Base-by-base conservation (phyloP, 306 rosid genomes). In the Fragaria ananassa region DNA sequence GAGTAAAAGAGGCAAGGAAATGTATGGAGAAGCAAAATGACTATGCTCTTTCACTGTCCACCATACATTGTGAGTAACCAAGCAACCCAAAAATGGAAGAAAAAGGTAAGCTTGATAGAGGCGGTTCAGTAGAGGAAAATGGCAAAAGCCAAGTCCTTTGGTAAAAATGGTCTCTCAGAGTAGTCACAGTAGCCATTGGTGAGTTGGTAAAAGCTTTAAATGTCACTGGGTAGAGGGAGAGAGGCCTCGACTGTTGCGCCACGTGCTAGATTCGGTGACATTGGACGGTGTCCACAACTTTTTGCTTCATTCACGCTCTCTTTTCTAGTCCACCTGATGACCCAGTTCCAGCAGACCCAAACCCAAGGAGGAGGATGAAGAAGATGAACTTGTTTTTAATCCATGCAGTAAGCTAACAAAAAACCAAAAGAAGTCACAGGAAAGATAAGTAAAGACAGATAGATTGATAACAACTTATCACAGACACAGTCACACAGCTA, bases 251-350 rank as follows among this genome's bases (percentile, higher is more conserved):
- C 81, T 86, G 88, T 44, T 62, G 93, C 85, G 91, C 88, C 90
- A 84, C 86, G 93, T 88, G 88, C 85, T 74, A 81, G 92, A 88
- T 88, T 89, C 91, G 86, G 80, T 84, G 68, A 76, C 82, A 75
- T 85, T 83, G 83, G 81, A 74, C 75, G 75, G 79, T 68, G 89
- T 81, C 87, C 86, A 72, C 83, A 76, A 72, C 93, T 87, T 87
- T 87, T 87, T 78, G 68, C 83, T 82, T 35, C 82, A 41, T 84
- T 86, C 89, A 84, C 81, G 65, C 85, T 81, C 79, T 74, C 85
- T 82, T 80, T 79, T 79, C 85, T 81, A 71, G 79, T 34, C 84
- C 76, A 69, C 88, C 79, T 68, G 81, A 67, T 73, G 77, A 80
- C 84, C 83, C 86, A 75, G 77, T 66, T 9, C 11, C 68, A 15